Conservation (phyloP, 139 green algal species). For the Picochlorum sp. region DNA sequence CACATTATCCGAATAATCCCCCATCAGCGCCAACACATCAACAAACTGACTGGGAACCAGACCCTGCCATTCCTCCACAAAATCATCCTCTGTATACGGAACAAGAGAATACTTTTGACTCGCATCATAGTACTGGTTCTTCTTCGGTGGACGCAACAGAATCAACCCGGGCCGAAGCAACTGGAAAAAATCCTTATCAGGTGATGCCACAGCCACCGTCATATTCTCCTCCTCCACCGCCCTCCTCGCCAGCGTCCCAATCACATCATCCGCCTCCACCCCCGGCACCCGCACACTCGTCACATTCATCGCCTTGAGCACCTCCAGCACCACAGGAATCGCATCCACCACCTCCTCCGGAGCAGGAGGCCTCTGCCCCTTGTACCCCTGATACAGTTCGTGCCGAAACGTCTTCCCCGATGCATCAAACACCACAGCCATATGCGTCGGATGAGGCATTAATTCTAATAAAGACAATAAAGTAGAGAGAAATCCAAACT, state of each 20-base stretch:
- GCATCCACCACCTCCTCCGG: conserved; percentile 33
- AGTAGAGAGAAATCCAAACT: conserved; percentile 39
- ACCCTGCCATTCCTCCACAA: conserved; percentile 27
- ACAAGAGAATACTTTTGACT: conserved; percentile 20
- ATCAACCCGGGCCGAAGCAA: conserved; percentile 46
- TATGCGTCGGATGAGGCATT: conserved; percentile 40
- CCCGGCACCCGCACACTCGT: conserved; percentile 37
- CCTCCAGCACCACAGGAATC: conserved; percentile 24
- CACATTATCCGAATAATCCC: conserved; percentile 45
- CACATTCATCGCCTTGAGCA: conserved; percentile 41
- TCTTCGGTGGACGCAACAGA: conserved; percentile 43
- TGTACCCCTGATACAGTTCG: conserved; percentile 52
- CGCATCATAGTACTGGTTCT: conserved; percentile 1
- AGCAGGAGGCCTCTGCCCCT: conserved; percentile 39
- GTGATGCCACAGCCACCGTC: conserved; percentile 47
- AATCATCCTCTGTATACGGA: conserved; percentile 35
- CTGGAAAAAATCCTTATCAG: conserved; percentile 70
- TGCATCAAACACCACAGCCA: conserved; percentile 59
- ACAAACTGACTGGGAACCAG: conserved; percentile 38
- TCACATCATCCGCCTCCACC: conserved; percentile 65
- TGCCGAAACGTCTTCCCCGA: conserved; percentile 54
- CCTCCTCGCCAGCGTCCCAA: conserved; percentile 40
- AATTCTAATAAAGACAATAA: conserved; percentile 42
- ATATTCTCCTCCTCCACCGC: conserved; percentile 29
- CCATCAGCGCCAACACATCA: conserved; percentile 48